Evolutionary conservation across 2,329 filamentous ascomycete genomes (phyloP).

Genomic region (Graphium sp.): DNA sequence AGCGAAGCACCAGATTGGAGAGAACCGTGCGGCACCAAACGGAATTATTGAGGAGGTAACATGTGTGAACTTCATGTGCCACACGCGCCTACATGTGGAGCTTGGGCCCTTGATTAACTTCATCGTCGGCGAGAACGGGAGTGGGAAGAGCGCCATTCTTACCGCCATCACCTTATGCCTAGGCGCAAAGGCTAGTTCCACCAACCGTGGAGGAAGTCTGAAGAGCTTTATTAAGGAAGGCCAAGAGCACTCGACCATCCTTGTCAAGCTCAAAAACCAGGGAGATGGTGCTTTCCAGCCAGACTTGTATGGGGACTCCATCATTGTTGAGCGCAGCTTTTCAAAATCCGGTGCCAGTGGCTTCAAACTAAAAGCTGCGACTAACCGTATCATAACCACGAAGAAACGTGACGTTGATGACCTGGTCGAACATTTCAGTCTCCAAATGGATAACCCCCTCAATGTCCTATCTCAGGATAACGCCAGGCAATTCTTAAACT

Average conservation of each 20-base stretch:
- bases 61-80: slow-evolving; percentile 94
- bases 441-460: slow-evolving; percentile 94
- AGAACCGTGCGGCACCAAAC: slow-evolving; percentile 64
- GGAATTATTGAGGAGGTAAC: slow-evolving; percentile 80
- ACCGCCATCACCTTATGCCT: slow-evolving; percentile 87
- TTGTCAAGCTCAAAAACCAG: slow-evolving; percentile 81
- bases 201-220: slow-evolving; percentile 78
- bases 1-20: slow-evolving; percentile 29
- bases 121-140: slow-evolving; percentile 93
- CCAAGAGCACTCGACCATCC: slow-evolving; percentile 55
- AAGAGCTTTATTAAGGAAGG: slow-evolving; percentile 88
- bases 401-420: slow-evolving; percentile 82
- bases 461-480: slow-evolving; percentile 93
- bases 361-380: slow-evolving; percentile 71
- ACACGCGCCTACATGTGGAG: slow-evolving; percentile 61
- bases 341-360: slow-evolving; percentile 55
- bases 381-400: slow-evolving; percentile 55
- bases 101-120: slow-evolving; percentile 96
- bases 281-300: slow-evolving; percentile 72
- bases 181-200: slow-evolving; percentile 85
- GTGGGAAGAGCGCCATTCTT: slow-evolving; percentile 89
- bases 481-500: slow-evolving; percentile 81
- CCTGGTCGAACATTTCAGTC: slow-evolving; percentile 79
- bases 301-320: slow-evolving; percentile 67
- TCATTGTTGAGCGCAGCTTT: slow-evolving; percentile 86